Evolutionary conservation across 2,329 filamentous ascomycete species (phyloP).

Genomic region (Aspergillus hortae): DNA sequence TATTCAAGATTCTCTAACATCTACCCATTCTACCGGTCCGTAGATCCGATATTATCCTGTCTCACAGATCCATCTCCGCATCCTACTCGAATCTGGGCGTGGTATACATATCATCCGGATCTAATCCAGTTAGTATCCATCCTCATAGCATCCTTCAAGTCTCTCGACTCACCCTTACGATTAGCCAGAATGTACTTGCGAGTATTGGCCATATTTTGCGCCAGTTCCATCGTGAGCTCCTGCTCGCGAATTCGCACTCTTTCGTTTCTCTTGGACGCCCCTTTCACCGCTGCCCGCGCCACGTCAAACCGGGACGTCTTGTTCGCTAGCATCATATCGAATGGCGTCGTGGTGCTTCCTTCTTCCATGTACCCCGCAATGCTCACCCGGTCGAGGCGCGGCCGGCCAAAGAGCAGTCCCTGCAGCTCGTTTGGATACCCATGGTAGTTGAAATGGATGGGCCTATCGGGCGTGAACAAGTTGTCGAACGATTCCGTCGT

Average conservation of each 20-base stretch:
- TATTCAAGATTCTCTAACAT: too few relatives aligned
- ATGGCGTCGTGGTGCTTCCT: constrained; percentile 64
- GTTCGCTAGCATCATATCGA: constrained; percentile 67
- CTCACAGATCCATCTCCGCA: background rate
- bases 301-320: constrained; percentile 59
- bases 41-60: too few relatives aligned
- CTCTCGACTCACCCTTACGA: constrained; percentile 47
- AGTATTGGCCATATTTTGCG: constrained; percentile 47
- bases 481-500: constrained; percentile 50
- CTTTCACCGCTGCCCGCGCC: constrained; percentile 52
- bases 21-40: too few relatives aligned
- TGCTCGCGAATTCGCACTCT: constrained; percentile 46
- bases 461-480: constrained; percentile 55
- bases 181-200: constrained; percentile 51
- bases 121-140: constrained; percentile 25
- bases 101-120: constrained; percentile 53
- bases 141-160: background rate
- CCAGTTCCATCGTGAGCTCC: constrained; percentile 47
- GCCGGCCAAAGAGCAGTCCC: constrained; percentile 59
- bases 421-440: constrained; percentile 61
- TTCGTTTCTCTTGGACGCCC: constrained; percentile 47
- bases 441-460: constrained; percentile 65
- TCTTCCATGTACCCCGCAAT: constrained; percentile 63
- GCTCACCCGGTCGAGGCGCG: constrained; percentile 49
- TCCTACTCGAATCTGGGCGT: constrained; percentile 16